These are phyloP conservation scores for Mucor saturninus DNA, from an alignment of 371 early-diverging fungal species.

Conservation along the genomic window DNA sequence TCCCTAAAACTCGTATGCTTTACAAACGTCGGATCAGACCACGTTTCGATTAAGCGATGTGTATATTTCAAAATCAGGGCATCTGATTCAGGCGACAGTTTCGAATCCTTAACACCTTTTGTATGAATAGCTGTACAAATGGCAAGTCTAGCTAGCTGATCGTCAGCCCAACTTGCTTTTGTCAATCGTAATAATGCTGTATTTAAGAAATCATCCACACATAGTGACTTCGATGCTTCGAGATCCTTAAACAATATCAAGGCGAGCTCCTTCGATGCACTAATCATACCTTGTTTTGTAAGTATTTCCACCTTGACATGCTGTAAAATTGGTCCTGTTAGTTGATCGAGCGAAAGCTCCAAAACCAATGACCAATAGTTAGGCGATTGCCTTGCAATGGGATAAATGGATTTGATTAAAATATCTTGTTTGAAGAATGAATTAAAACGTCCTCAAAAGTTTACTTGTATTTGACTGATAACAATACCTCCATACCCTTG, in stretches of 20 bases:
- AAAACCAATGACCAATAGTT: slow-evolving; percentile 3
- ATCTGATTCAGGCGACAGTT: not conserved
- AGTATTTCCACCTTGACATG: not conserved
- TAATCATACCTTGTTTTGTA: not conserved
- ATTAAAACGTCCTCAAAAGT: no score
- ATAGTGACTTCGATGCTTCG: not conserved
- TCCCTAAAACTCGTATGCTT: slow-evolving; percentile 32
- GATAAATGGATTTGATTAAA: slow-evolving; percentile 28
- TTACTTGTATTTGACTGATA: no score
- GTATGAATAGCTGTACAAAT: slow-evolving; percentile 13
- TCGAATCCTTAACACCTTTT: not conserved
- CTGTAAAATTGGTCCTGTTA: slow-evolving; percentile 6
- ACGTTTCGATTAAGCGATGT: slow-evolving; percentile 27
- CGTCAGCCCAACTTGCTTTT: slow-evolving; percentile 23
- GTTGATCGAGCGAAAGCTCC: slow-evolving; percentile 10
- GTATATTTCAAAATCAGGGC: not conserved
- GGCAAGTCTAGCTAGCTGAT: slow-evolving; percentile 9
- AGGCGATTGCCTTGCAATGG: slow-evolving; percentile 8
- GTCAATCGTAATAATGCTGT: slow-evolving; percentile 16
- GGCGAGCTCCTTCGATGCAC: slow-evolving; percentile 8
- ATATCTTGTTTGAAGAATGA: slow-evolving; percentile 11
- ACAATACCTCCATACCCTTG: slow-evolving; percentile 35
- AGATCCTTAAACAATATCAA: slow-evolving; percentile 8
- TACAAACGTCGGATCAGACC: slow-evolving; percentile 49
- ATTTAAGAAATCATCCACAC: slow-evolving; percentile 13